Base-by-base conservation (phyloP, 1,139 yeast genomes). In the Saccharomycopsis hybrid region DNA sequence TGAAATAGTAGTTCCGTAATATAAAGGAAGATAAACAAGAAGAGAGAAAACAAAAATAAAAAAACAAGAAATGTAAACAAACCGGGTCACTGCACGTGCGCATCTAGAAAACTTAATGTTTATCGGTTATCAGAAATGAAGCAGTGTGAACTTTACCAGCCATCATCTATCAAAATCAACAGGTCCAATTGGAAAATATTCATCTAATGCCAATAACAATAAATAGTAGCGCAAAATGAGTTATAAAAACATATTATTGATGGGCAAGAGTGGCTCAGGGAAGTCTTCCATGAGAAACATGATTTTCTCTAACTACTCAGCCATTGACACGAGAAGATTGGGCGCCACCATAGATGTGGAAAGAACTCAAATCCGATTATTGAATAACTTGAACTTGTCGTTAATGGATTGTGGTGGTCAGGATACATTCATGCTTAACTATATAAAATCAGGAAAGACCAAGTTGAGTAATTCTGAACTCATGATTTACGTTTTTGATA, bases 401-500 rank as follows among this genome's bases (percentile, higher is more conserved):
- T 71, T 92, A 35, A 90, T 98, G 97, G 99, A 92, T 65, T 92
- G 98, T 68, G 99, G 98, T 58, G 96, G 95, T 2, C 99, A 92
- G 66, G 97, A 92, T 65, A 90, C 86, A 2, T 94, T 90, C 60
- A 90, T 94, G 87, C 97, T 90, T 62, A 90, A 88, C 66, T 92
- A 92, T 64, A 52, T 67, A 8, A 65, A 61, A 52, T 60, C 58
- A 31, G n/a, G n/a, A n/a, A 54, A 57, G 27, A 56, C 58, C 37
- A 56, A 55, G 32, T 82, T 86, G 60, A 79, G 94, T 5, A 79
- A 85, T 52, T 97, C 92, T 25, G 97, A 92, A 64, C 97, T 94
- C n/a, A 74, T 92, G 42, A 92, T 94, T 57, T 96, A 90, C 67
- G 98, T 92, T 28, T 92, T 92, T 64, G 99, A 92, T 59, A 97